Evolutionary conservation across 2,329 filamentous ascomycete genomes (phyloP).

Genomic region (Uncinocarpus reesii): DNA sequence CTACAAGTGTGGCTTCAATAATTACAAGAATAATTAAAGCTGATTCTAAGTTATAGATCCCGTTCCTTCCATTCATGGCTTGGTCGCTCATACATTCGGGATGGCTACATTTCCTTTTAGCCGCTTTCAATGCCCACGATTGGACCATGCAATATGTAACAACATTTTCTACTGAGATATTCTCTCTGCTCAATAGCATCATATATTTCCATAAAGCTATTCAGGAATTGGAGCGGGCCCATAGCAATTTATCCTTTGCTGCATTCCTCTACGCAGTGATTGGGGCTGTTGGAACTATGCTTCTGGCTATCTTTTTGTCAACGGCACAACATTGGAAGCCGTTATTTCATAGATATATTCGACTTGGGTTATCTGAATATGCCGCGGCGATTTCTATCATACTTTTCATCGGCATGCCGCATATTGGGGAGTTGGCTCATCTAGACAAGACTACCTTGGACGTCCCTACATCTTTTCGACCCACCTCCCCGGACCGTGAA

Average conservation of each 20-base stretch:
- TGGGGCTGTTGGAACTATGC: constrained; percentile 53
- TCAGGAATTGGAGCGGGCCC: constrained; percentile 53
- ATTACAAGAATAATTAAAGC: neutral
- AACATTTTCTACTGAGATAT: constrained; percentile 56
- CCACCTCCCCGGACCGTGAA: constrained; percentile 45
- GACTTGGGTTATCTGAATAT: constrained; percentile 53
- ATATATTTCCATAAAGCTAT: constrained; percentile 60
- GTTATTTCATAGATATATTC: constrained; percentile 51
- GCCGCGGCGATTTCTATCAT: constrained; percentile 58
- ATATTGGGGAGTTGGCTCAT: constrained; percentile 48
- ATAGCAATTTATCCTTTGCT: constrained; percentile 47
- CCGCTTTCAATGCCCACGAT: constrained; percentile 57
- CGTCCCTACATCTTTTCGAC: constrained; percentile 47
- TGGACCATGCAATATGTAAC: constrained; percentile 63
- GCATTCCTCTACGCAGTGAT: constrained; percentile 57
- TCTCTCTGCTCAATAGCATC: constrained; percentile 55
- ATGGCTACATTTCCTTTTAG: constrained; percentile 56
- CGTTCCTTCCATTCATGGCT: constrained; percentile 58
- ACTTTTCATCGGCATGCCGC: constrained; percentile 53
- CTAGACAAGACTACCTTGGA: constrained; percentile 51
- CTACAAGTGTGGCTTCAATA: constrained; percentile 16
- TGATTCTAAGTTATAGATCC: constrained; percentile 32
- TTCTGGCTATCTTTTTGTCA: constrained; percentile 51
- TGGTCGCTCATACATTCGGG: constrained; percentile 56
- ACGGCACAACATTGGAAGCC: constrained; percentile 53